Conservation (phyloP, 1,284 basidiomycete genomes). For the Naganishia sp. region DNA sequence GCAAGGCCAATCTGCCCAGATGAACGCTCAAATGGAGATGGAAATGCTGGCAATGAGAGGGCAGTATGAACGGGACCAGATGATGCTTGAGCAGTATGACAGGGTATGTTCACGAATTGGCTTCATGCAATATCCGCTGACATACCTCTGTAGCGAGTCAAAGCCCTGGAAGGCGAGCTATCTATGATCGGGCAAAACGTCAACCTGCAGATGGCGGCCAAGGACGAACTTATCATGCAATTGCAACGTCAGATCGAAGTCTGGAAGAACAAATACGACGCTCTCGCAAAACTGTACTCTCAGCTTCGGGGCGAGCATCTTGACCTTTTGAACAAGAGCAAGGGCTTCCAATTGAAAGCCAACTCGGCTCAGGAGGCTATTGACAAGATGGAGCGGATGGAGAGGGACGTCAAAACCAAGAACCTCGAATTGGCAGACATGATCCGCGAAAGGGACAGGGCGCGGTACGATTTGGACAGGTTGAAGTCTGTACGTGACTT, state of each 20-base stretch:
- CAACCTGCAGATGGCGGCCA: conserved; percentile 82
- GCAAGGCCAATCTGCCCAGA: conserved; percentile 58
- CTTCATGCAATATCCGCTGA: not conserved
- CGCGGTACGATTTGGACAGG: conserved; percentile 94
- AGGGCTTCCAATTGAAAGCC: conserved; percentile 96
- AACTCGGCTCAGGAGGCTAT: conserved; percentile 99
- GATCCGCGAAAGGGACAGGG: conserved; percentile 95
- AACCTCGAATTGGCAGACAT: conserved; percentile 98
- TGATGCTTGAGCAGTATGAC: conserved; percentile 97
- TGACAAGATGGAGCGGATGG: conserved; percentile 99
- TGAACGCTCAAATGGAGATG: conserved; percentile 77
- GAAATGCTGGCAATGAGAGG: conserved; percentile 91
- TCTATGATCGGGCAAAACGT: conserved; percentile 76
- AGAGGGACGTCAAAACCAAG: conserved; percentile 95
- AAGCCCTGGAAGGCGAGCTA: conserved; percentile 92
- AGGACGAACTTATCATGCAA: conserved; percentile 94
- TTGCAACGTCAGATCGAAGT: conserved; percentile 94
- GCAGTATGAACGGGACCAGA: conserved; percentile 97
- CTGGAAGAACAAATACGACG: conserved; percentile 99
- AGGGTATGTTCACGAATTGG: conserved; percentile 61
- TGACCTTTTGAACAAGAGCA: conserved; percentile 95
- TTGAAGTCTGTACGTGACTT: conserved; percentile 67
- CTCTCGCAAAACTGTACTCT: conserved; percentile 96
- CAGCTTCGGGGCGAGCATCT: conserved; percentile 96
- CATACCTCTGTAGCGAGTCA: conserved; percentile 69